Evolutionary conservation across 495 filamentous ascomycete species (phyloP), one percentile per base, ranked within the genome.

Genomic region (Xylaria intraflava): DNA sequence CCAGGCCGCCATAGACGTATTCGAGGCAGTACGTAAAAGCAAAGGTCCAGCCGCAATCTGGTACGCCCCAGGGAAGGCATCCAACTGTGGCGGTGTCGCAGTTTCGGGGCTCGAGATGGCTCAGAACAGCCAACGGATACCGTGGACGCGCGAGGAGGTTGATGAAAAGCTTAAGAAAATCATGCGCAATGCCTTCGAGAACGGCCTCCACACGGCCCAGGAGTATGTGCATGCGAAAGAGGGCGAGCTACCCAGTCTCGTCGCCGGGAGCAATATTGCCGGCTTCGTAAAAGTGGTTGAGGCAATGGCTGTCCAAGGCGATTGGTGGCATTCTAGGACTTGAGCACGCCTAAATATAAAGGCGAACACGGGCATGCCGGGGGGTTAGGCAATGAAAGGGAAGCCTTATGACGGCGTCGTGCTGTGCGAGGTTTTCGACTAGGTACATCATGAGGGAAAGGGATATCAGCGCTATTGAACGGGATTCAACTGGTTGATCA

Each of bases 71-170:
- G 92, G 90, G 65, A 92, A 92, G 81, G 93, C 93, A 44, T 89
- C 93, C 75, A 98, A 98, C 79, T 89, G 89, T 53, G 93, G 93
- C 72, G 93, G 93, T 78, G 93, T 97, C 51, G 93, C 93, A 36
- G 93, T 98, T 16, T 96, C 90, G 20, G 93, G 93, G 60, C 85
- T 98, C 36, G 93, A 98, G 80, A 98, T 98, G 93, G 91, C 92
- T 23, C 93, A 98, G 83, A 98, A 98, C 80, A 89, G 84, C 53
- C 75, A 83, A 66, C 86, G 92, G 30, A 75, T 95, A 52, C 78
- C 69, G 61, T 98, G 93, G 93, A 87, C 88, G 41, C 53, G 74
- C 22, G 87, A 96, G 76, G 85, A 93, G 76, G 93, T 98, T 54
- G 93, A 98, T 73, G 78, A 81, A 66, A 88, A 88, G 68, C 85